Percentiles rank a stretch among this genome's conserved stretches.
phyloP scores from a whole-genome alignment of 2,329 filamentous ascomycete species.

The Davidsoniella virescens region DNA sequence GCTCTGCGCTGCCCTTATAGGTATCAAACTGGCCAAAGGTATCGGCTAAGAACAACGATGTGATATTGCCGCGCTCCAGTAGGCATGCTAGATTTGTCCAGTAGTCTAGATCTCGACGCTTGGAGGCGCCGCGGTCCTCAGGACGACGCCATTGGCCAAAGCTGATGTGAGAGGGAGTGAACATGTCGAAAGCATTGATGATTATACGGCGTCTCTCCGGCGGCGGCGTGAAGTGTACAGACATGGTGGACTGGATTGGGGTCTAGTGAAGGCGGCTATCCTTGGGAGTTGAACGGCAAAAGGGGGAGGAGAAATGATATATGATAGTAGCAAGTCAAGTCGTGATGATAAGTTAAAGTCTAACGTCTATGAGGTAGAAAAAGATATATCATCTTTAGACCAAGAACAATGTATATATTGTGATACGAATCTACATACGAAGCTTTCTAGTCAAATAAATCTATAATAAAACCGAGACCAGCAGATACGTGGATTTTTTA shows the following conservation, averaged over 20 bases:
- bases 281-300: no score
- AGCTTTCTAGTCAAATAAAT: no score
- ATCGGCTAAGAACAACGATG: conserved; percentile 49
- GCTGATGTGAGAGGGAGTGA: conserved; percentile 45
- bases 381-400: no score
- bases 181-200: conserved; percentile 52
- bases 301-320: no score
- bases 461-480: no score
- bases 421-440: no score
- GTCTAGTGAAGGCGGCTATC: no score
- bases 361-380: no score
- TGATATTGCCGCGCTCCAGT: conserved; percentile 45
- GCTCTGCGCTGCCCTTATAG: conserved; percentile 39
- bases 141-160: conserved; percentile 54
- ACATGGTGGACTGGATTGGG: not conserved
- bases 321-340: no score
- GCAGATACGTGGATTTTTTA: no score
- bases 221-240: not conserved
- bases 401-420: no score
- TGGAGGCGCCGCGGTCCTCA: conserved; percentile 41
- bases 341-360: no score
- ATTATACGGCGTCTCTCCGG: conserved; percentile 25
- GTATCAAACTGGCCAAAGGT: conserved; percentile 55
- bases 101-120: conserved; percentile 38
- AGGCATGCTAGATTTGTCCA: conserved; percentile 49